Evolutionary conservation across 176 grass and related monocot species (phyloP), one percentile per base, ranked within the genome.

Genomic region (Musa beccarii): DNA sequence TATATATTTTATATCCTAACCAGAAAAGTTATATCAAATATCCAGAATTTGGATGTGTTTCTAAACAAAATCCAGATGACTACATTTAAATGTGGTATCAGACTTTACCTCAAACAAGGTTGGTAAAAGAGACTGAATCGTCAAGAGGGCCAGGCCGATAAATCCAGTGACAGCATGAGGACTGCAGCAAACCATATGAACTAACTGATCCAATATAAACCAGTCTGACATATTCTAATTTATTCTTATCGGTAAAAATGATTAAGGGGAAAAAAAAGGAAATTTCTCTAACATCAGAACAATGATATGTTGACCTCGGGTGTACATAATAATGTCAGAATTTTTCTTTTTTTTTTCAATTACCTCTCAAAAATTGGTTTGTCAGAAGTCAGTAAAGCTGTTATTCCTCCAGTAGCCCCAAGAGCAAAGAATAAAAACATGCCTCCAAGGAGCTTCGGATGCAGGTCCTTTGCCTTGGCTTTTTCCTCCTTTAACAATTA

Each of bases 351-450:
- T 8, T 29, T 68, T 29, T 43, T 6, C 2, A 51, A 28, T 76
- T 87, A 98, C 95, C 95, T 98, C 81, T 98, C 95, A 56, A 98
- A 87, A 76, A 91, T 91, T n/a, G 95, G 84, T 86, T 89, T 93
- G 12, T 85, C 74, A 53, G 90, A 91, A 53, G 95, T 91, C 53
- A 98, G 88, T 13, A 98, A 87, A 82, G 88, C 88, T 29, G 88
- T 98, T 78, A 93, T 28, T 17, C 95, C 95, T 24, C 95, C 90
- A 11, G 88, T 98, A 4, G 88, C 90, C 0, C 95, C 95, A 16
- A 89, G 78, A 21, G 90, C 86, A 43, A 98, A 98, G 77, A 98
- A 98, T 84, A 98, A 98, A 80, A 98, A 98, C 90, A 98, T 93
- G 82, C 95, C 90, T 19, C 79, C 86, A 2, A 98, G 88, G 77